phyloP scores from a whole-genome alignment of 495 filamentous ascomycete genomes.

The Glarea lozoyensis region DNA sequence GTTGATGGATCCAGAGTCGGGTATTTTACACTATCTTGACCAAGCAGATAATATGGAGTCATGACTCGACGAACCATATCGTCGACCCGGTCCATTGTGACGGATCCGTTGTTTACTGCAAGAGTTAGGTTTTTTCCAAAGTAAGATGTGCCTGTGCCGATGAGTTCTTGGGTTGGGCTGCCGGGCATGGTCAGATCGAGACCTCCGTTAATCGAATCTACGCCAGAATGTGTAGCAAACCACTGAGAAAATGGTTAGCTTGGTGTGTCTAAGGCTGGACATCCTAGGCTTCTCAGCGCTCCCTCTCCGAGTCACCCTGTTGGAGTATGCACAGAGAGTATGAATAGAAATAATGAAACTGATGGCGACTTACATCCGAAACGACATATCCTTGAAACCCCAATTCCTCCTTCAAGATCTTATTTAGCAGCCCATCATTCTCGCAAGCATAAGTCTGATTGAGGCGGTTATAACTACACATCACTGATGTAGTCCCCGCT shows the following conservation, averaged over 20 bases:
- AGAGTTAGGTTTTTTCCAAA: slow-evolving; percentile 83
- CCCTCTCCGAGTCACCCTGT: no score
- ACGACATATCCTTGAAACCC: slow-evolving; percentile 91
- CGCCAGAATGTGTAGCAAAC: slow-evolving; percentile 75
- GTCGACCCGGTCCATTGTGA: slow-evolving; percentile 80
- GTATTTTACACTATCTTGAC: slow-evolving; percentile 46
- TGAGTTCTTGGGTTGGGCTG: slow-evolving; percentile 48
- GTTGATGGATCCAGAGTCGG: slow-evolving; percentile 54
- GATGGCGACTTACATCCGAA: slow-evolving; percentile 78
- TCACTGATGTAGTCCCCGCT: slow-evolving; percentile 70
- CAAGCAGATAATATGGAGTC: slow-evolving; percentile 84
- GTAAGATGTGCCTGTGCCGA: slow-evolving; percentile 60
- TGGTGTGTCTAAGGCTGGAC: no score
- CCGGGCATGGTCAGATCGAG: slow-evolving; percentile 95
- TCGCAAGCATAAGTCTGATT: slow-evolving; percentile 63
- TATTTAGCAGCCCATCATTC: slow-evolving; percentile 66
- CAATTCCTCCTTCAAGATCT: slow-evolving; percentile 77
- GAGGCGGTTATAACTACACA: slow-evolving; percentile 89
- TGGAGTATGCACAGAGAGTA: no score
- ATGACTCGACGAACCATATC: slow-evolving; percentile 91
- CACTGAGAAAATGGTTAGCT: slow-evolving; percentile 46
- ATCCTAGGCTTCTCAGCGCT: no score
- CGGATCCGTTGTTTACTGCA: slow-evolving; percentile 77
- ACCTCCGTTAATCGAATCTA: slow-evolving; percentile 64
- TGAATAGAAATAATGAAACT: no score